Conservation (phyloP, 352 stramenopile species). For the Poterioochromonas sp. region DNA sequence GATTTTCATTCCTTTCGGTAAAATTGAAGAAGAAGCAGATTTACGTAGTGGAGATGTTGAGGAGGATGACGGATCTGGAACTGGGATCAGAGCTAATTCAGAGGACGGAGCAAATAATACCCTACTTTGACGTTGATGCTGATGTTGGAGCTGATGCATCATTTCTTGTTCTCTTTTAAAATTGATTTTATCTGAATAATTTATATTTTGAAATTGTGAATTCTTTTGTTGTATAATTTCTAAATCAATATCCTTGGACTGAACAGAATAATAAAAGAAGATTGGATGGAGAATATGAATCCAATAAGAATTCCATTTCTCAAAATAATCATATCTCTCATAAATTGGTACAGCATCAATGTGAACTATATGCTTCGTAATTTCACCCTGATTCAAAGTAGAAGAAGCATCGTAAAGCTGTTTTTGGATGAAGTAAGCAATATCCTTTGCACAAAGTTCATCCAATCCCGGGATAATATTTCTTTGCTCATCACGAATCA, state of each 20-base stretch:
- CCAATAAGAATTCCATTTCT: neutral
- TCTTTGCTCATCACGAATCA: neutral
- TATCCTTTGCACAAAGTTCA: neutral
- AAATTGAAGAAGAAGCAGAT: no score
- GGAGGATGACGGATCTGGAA: neutral
- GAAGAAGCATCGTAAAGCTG: neutral
- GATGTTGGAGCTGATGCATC: neutral
- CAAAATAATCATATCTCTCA: neutral
- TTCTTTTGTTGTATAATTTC: neutral
- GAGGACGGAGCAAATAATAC: neutral
- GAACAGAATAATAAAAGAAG: slow-evolving; percentile 7
- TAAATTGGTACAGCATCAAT: neutral
- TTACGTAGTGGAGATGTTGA: neutral
- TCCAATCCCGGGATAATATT: neutral
- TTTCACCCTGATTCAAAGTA: neutral
- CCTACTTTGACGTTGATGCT: neutral
- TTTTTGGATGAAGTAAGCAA: neutral
- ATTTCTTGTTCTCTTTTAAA: no score
- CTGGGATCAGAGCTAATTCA: neutral
- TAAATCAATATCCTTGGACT: neutral
- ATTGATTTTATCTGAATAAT: no score
- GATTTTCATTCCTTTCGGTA: neutral
- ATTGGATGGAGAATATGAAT: slow-evolving; percentile 5
- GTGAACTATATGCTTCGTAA: slow-evolving; percentile 10
- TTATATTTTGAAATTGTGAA: neutral